Conservation (phyloP, 2,329 filamentous ascomycete genomes). For the Pseudocercospora macadamiae region DNA sequence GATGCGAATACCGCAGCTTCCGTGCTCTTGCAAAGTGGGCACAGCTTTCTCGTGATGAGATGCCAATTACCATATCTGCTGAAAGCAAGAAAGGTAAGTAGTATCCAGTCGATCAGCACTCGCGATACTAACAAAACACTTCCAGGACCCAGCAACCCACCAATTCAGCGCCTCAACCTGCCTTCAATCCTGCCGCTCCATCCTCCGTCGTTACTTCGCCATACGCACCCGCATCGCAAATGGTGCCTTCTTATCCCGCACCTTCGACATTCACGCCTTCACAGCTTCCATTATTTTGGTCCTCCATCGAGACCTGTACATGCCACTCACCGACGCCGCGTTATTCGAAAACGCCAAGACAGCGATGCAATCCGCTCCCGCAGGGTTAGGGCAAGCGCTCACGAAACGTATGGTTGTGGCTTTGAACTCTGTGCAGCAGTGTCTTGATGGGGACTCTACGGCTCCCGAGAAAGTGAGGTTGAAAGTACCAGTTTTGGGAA, state of each 20-base stretch:
- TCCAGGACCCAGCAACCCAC: background rate
- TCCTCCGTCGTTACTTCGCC: constrained; percentile 9
- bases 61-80: constrained; percentile 8
- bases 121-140: too few species aligned
- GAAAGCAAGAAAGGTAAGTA: background rate
- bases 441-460: constrained; percentile 3
- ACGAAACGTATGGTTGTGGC: background rate
- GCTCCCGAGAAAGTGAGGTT: background rate
- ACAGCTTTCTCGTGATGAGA: constrained; percentile 5
- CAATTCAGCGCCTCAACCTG: background rate
- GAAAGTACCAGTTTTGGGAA: background rate
- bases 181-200: constrained; percentile 8
- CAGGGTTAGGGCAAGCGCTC: background rate
- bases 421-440: constrained; percentile 5
- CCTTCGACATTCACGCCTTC: constrained; percentile 16
- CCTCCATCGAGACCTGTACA: background rate
- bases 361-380: constrained; percentile 3
- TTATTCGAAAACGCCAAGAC: constrained; percentile 14
- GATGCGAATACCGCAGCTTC: constrained; percentile 8
- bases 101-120: too few species aligned
- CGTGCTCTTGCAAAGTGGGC: constrained; percentile 9
- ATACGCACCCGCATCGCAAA: constrained; percentile 1
- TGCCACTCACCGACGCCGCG: background rate
- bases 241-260: constrained; percentile 5
- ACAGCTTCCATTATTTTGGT: constrained; percentile 9